Evolutionary conservation across 2,329 filamentous ascomycete genomes (phyloP).

Genomic region (Scedosporium dehoogii): DNA sequence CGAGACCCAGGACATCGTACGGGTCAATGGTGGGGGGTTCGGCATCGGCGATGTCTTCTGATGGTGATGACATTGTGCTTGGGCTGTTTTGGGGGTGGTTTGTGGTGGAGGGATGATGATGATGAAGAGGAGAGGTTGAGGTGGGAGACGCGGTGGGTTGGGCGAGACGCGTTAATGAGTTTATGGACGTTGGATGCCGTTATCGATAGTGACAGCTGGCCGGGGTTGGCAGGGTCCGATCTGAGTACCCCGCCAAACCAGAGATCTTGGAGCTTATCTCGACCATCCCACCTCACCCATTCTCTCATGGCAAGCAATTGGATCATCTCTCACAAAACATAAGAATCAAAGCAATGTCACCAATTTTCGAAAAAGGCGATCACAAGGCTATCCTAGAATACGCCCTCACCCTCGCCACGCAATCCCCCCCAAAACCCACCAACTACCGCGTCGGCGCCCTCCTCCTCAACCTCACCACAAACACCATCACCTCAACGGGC

Average conservation of each 20-base stretch:
- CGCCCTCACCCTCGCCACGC: slow-evolving; percentile 51
- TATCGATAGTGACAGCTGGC: background rate
- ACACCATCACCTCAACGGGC: slow-evolving; percentile 62
- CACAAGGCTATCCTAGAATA: slow-evolving; percentile 51
- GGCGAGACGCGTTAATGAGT: slow-evolving; percentile 3
- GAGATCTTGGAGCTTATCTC: background rate
- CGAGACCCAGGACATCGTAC: slow-evolving; percentile 68
- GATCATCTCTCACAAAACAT: background rate
- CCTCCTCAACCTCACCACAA: slow-evolving; percentile 51
- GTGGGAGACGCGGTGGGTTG: slow-evolving; percentile 1
- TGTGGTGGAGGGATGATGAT: background rate
- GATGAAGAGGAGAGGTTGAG: background rate
- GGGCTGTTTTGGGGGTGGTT: background rate
- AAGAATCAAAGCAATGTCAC: background rate
- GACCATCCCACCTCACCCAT: background rate
- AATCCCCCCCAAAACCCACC: slow-evolving; percentile 67
- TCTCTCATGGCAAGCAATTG: background rate
- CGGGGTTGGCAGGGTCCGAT: background rate
- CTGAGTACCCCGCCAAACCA: background rate
- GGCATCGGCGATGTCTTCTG: slow-evolving; percentile 39
- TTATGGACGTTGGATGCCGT: background rate
- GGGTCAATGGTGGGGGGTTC: slow-evolving; percentile 60
- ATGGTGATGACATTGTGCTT: slow-evolving; percentile 6
- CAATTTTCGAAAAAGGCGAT: slow-evolving; percentile 20
- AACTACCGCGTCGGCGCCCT: slow-evolving; percentile 95